Base-by-base conservation (phyloP, 2,329 filamentous ascomycete species). In the Penicillium sp. region DNA sequence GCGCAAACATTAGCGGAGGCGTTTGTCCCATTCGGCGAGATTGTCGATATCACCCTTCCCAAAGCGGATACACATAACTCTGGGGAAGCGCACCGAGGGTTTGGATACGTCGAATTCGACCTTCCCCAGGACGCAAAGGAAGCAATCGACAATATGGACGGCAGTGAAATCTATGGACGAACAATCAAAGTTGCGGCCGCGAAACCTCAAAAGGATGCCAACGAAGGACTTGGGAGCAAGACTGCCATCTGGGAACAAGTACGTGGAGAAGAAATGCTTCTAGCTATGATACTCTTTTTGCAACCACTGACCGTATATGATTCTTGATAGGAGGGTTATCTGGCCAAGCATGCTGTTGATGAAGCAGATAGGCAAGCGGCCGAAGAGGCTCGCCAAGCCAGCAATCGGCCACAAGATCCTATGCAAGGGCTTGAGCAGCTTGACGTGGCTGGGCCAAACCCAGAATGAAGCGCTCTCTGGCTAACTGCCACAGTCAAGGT, bases 71-170 rank as follows among this genome's bases (percentile, higher is more conserved):
- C 84, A 53, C 85, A 86, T 55, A 90, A 88, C 53, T 82, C 86
- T 5, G 82, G 79, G 41, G 88, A 94, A 36, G 75, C 83, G 28
- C 93, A 98, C 68, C 80, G 90, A 45, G 93, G 94, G 1, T 98
- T 97, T 69, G 93, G 90, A 49, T 97, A 98, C 66, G 88, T 98
- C 43, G 93, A 98, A 65, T 98, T 88, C 64, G 90, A 96, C 61
- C 80, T 89, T 48, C 78, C 83, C 9, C 81, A 85, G 48, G 93
- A 98, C 70, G 91, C 90, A 27, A 84, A 84, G 63, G 91, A 97
- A 71, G 93, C 93, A 43, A 95, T 98, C 67, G 90, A 97, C 76
- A 98, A 98, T 66, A 97, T 98, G 91, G 89, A 98, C 66, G 90
- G 95, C 67, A 86, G 90, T 51, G 91, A 97, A 72, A 80, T 98